Evolutionary conservation across 306 rosid species (phyloP).

Genomic region (Alnus rubra): DNA sequence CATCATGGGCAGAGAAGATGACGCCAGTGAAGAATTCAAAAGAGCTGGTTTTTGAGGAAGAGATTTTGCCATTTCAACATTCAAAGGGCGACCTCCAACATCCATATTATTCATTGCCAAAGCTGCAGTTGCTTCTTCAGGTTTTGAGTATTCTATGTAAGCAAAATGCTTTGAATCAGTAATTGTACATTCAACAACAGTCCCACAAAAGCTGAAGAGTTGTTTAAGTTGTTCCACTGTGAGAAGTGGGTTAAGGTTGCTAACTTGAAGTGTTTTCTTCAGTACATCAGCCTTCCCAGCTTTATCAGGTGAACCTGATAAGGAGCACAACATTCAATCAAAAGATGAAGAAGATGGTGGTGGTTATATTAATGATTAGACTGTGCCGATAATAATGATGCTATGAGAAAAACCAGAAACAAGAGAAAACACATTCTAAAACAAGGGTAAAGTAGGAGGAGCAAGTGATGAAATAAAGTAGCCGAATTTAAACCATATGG

Average conservation of each 20-base stretch:
- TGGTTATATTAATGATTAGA: not conserved
- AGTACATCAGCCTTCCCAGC: constrained; percentile 70
- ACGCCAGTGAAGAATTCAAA: constrained; percentile 57
- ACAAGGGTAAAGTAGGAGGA: constrained; percentile 12
- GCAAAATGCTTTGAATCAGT: constrained; percentile 99
- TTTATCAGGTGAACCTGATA: constrained; percentile 73
- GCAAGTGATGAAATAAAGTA: constrained; percentile 10
- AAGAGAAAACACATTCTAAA: not conserved
- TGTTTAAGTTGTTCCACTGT: constrained; percentile 94
- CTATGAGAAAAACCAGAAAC: not conserved
- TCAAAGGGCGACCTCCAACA: constrained; percentile 97
- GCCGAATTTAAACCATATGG: constrained; percentile 1
- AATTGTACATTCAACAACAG: constrained; percentile 90
- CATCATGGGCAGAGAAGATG: constrained; percentile 93
- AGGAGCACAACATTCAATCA: constrained; percentile 23
- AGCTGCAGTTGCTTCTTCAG: constrained; percentile 91
- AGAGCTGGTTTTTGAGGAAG: constrained; percentile 70
- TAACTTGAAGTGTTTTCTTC: constrained; percentile 96
- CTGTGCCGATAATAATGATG: not conserved
- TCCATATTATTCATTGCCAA: constrained; percentile 91
- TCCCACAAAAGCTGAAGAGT: constrained; percentile 92
- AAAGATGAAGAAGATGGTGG: constrained; percentile 11
- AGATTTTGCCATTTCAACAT: constrained; percentile 99
- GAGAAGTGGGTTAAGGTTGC: constrained; percentile 99
- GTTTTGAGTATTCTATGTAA: constrained; percentile 93